These are phyloP conservation scores for Haplosporangium sp. DNA, from an alignment of 371 early-diverging fungal species.

Conservation along the genomic window DNA sequence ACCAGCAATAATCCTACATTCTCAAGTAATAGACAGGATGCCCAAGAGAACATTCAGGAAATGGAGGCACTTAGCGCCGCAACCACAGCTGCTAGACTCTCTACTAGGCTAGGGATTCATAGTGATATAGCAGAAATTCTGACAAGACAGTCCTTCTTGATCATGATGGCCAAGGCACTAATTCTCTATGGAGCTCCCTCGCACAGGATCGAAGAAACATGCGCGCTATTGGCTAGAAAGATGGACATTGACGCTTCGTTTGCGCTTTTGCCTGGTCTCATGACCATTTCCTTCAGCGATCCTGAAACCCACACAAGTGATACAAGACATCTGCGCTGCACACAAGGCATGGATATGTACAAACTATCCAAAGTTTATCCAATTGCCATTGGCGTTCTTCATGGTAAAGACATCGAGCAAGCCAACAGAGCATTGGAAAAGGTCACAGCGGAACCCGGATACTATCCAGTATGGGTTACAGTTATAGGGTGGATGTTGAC, in stretches of 20 bases:
- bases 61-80: slow-evolving; percentile 52
- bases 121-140: slow-evolving; percentile 66
- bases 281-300: slow-evolving; percentile 82
- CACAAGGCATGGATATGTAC: slow-evolving; percentile 78
- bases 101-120: slow-evolving; percentile 43
- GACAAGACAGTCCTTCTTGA: slow-evolving; percentile 70
- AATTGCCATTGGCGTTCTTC: slow-evolving; percentile 64
- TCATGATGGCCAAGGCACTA: slow-evolving; percentile 64
- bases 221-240: slow-evolving; percentile 64
- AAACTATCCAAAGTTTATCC: slow-evolving; percentile 69
- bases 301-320: slow-evolving; percentile 81
- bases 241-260: slow-evolving; percentile 79
- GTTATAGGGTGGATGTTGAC: slow-evolving; percentile 67
- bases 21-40: slow-evolving; percentile 3
- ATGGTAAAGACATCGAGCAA: slow-evolving; percentile 63
- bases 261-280: slow-evolving; percentile 79
- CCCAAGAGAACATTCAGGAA: slow-evolving; percentile 30
- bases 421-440: slow-evolving; percentile 66
- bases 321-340: slow-evolving; percentile 77
- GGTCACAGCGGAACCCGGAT: slow-evolving; percentile 64
- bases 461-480: slow-evolving; percentile 63
- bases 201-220: slow-evolving; percentile 70
- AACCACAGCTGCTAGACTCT: slow-evolving; percentile 30
- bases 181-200: slow-evolving; percentile 73
- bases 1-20: slow-evolving; percentile 25